Base-by-base conservation (phyloP, 1,139 yeast genomes). In the Yamadazyma conglobata region DNA sequence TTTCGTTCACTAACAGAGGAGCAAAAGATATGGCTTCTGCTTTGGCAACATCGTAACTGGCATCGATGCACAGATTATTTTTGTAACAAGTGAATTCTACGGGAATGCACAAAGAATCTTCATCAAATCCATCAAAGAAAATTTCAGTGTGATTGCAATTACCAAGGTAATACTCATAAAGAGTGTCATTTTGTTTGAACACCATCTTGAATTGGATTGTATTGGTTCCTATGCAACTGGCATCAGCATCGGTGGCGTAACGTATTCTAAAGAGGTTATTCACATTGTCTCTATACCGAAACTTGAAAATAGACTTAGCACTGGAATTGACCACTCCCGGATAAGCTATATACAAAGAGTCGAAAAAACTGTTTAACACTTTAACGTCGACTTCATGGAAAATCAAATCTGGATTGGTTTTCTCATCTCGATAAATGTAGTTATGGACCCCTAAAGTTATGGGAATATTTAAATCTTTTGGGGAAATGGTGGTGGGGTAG, bases 311-410 rank as follows among this genome's bases (percentile, higher is more conserved):
- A 4, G 22, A 5, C 4, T 19, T 18, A 5, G 19, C 21, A 6
- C 26, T 34, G n/a, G 25, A 25, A n/a, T 21, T 14, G 10, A 29
- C 10, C 5, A 24, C 32, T 4, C 37, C 44, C 6, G 47, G 46
- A 22, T 28, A 33, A 2, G 44, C 47, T 11, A 35, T 26, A 20
- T 43, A 43, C 10, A 41, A 31, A 2, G 30, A 17, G 17, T 36
- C 36, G 19, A 41, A 39, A 17, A 32, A 29, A 1, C 38, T 28
- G 10, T 30, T 30, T 2, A 43, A 15, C 4, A 43, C 43, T 15
- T 40, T 39, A 2, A 41, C 41, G 19, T 33, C 41, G 7, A 42
- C 37, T n/a, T 42, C 44, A 26, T 43, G 46, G 23, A 24, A 41
- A 2, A 42, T 22, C 24, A 22, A 15, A 9, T 31, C 23, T 6